These are phyloP conservation scores for Arachis hypogaea DNA, from an alignment of 306 rosid genomes.

Conservation along the genomic window DNA sequence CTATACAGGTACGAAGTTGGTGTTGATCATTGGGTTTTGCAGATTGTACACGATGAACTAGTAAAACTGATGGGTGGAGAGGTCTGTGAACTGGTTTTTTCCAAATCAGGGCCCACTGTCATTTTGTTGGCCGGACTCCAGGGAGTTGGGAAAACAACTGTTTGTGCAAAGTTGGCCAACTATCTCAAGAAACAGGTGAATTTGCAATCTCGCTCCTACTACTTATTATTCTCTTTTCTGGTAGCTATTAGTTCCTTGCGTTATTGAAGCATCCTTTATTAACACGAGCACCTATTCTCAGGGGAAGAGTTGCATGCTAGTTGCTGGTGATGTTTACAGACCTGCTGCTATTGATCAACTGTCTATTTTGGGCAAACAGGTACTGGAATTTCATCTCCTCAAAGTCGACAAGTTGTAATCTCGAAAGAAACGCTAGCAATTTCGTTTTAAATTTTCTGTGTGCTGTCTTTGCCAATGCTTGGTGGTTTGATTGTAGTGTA, in stretches of 20 bases:
- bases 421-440: conserved; percentile 20
- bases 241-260: conserved; percentile 1
- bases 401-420: conserved; percentile 22
- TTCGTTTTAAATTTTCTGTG: conserved; percentile 16
- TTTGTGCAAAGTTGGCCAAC: conserved; percentile 88
- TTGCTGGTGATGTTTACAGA: conserved; percentile 96
- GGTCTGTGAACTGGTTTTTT: conserved; percentile 78
- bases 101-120: conserved; percentile 83
- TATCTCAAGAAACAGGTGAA: conserved; percentile 91
- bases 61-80: conserved; percentile 98
- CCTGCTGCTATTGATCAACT: conserved; percentile 99
- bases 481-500: no score
- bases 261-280: conserved; percentile 36
- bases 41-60: conserved; percentile 94
- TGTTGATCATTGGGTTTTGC: conserved; percentile 42
- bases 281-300: conserved; percentile 38
- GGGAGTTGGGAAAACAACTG: conserved; percentile 99
- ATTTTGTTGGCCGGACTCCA: conserved; percentile 96
- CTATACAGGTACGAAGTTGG: conserved; percentile 24
- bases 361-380: conserved; percentile 92
- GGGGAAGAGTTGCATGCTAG: conserved; percentile 98
- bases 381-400: conserved; percentile 39
- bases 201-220: conserved; percentile 28
- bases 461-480: no score
- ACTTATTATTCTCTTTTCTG: conserved; percentile 18